These are phyloP conservation scores for Graphium sp. DNA, from an alignment of 2,329 filamentous ascomycete genomes.

Conservation along the genomic window DNA sequence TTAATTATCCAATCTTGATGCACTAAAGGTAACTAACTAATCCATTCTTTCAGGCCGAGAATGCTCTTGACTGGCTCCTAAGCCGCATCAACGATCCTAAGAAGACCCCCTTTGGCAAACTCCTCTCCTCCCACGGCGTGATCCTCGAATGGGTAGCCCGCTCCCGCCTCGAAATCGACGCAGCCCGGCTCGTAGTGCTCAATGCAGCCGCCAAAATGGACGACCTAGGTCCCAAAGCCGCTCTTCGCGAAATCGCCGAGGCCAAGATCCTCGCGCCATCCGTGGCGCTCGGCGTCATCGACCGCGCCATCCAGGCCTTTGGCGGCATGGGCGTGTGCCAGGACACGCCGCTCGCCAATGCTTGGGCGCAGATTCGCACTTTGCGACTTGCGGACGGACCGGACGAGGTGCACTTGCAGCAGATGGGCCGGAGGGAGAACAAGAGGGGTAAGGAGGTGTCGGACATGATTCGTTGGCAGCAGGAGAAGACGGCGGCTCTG, in stretches of 20 bases:
- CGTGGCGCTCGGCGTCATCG: slow-evolving; percentile 72
- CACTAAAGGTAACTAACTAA: slow-evolving; percentile 1
- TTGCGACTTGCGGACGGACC: slow-evolving; percentile 82
- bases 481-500: slow-evolving; percentile 46
- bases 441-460: slow-evolving; percentile 45
- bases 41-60: slow-evolving; percentile 43
- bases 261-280: slow-evolving; percentile 84
- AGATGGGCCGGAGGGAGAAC: slow-evolving; percentile 70
- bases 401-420: slow-evolving; percentile 83
- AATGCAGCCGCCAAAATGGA: slow-evolving; percentile 96
- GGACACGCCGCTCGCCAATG: slow-evolving; percentile 76
- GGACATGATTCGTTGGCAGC: slow-evolving; percentile 46
- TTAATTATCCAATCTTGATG: neutral
- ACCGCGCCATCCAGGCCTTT: slow-evolving; percentile 85
- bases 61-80: slow-evolving; percentile 86
- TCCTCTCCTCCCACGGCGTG: slow-evolving; percentile 75
- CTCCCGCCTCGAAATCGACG: slow-evolving; percentile 85
- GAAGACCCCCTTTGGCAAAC: slow-evolving; percentile 85
- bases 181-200: slow-evolving; percentile 74
- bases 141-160: slow-evolving; percentile 91
- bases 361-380: slow-evolving; percentile 70
- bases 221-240: slow-evolving; percentile 69
- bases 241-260: slow-evolving; percentile 84
- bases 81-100: slow-evolving; percentile 81
- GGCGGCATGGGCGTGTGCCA: slow-evolving; percentile 84